Evolutionary conservation across 116 monocot species (phyloP), one percentile per base, ranked within the genome.

Genomic region (Zostera marina): DNA sequence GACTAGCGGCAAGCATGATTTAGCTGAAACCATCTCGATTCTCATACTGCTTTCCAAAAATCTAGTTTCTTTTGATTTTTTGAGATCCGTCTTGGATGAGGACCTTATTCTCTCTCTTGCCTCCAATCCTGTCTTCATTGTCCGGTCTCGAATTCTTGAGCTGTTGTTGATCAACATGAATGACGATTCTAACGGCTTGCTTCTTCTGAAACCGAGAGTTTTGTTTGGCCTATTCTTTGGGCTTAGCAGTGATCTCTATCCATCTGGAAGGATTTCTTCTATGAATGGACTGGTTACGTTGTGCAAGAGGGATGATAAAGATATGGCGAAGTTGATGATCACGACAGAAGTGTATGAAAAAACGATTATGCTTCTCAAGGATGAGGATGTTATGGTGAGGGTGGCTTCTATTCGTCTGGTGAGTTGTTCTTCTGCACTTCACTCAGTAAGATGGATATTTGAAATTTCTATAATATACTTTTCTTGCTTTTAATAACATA

Each of bases 351-450:
- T 63, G 19, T 73, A 76, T 56, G 70, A 79, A 25, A 52, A 65
- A 52, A 84, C 71, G 4, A 65, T 66, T 11, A 70, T 49, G 63
- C 62, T 74, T 57, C 61, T 93, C 24, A 48, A 52, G 44, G 79
- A 93, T 48, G 81, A 78, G 21, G 84, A 88, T 19, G 74, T 70
- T 58, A 44, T 44, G 23, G 77, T 84, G 22, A 81, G 79, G 68
- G 52, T 60, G 22, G 55, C 77, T 64, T 70, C 77, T 11, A 66
- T 93, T 65, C 65, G 66, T 59, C 51, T 84, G 93, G 93, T 93
- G 42, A 74, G 79, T 21, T 7, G 25, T 53, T 10, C 12, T 40
- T 3, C 41, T 6, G 7, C 46, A n/a, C 17, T 41, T 11, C 23
- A 17, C 0, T 15, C 39, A 8, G 7, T 59, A 41, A 7, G 41